Conservation (phyloP, 2,329 filamentous ascomycete genomes). For the Eutypella sp. region DNA sequence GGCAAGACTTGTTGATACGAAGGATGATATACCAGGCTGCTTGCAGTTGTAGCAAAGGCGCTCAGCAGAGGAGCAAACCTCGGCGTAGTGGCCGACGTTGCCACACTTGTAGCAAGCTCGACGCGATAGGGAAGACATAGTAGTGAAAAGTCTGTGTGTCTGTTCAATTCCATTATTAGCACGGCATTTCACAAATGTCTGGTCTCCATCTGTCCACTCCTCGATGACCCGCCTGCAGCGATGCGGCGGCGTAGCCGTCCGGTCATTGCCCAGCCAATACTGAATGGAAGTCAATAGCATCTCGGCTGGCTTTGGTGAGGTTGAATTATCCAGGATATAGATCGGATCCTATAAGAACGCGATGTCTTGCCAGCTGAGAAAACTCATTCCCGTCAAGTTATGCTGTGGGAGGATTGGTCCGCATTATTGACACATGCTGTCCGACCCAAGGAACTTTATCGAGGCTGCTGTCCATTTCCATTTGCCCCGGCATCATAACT, state of each 20-base stretch:
- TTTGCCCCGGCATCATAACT: not conserved
- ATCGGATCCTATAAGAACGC: not conserved
- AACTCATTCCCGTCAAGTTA: too few relatives aligned
- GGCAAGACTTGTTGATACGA: not conserved
- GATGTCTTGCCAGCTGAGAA: too few relatives aligned
- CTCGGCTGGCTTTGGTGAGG: too few relatives aligned
- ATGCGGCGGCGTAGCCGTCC: slow-evolving; percentile 24
- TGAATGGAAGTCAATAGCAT: slow-evolving; percentile 27
- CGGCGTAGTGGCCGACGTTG: slow-evolving; percentile 74
- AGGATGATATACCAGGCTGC: slow-evolving; percentile 61
- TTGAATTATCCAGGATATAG: too few relatives aligned
- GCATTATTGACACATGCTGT: too few relatives aligned
- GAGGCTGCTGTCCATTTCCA: too few relatives aligned
- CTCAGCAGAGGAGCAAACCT: slow-evolving; percentile 97
- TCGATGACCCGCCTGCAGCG: slow-evolving; percentile 26
- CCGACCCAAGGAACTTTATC: too few relatives aligned
- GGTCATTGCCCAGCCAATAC: slow-evolving; percentile 24
- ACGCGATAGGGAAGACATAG: slow-evolving; percentile 77
- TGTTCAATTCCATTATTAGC: slow-evolving; percentile 30
- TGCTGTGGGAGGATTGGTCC: too few relatives aligned
- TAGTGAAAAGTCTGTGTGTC: slow-evolving; percentile 27
- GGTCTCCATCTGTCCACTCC: slow-evolving; percentile 21
- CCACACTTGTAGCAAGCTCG: slow-evolving; percentile 81
- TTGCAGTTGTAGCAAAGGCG: slow-evolving; percentile 99
- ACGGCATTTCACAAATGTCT: slow-evolving; percentile 26